Conservation (phyloP, 2,329 filamentous ascomycete species). For the Penicillium sp. region DNA sequence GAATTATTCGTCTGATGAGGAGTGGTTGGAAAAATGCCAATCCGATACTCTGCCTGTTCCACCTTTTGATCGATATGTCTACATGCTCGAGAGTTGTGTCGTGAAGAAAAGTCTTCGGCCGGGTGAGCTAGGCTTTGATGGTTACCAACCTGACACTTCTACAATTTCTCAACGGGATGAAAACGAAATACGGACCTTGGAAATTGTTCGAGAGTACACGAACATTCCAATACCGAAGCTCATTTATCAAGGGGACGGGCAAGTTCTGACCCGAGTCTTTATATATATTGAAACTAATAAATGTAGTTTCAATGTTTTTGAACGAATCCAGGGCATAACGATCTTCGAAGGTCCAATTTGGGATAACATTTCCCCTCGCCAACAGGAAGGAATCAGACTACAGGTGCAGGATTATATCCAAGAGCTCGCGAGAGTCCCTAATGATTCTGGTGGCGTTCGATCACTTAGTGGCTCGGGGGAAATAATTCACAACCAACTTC, state of each 20-base stretch:
- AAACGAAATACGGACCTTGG: slow-evolving; percentile 1
- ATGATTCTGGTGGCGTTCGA: slow-evolving; percentile 1
- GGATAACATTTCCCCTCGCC: slow-evolving; percentile 2
- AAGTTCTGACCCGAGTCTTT: not conserved
- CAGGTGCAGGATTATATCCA: slow-evolving; percentile 5
- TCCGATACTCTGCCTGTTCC: slow-evolving; percentile 3
- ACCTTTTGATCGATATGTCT: slow-evolving; percentile 5
- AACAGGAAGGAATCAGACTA: slow-evolving; percentile 5
- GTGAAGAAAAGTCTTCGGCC: slow-evolving; percentile 4
- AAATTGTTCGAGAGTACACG: not conserved
- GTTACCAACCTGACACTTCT: slow-evolving; percentile 1
- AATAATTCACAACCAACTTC: slow-evolving; percentile 3
- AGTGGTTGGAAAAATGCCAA: slow-evolving; percentile 3
- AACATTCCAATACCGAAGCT: slow-evolving; percentile 1
- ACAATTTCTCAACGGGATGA: slow-evolving; percentile 3
- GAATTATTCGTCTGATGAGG: slow-evolving; percentile 1
- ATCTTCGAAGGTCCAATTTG: slow-evolving; percentile 3
- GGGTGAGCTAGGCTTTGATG: slow-evolving; percentile 5
- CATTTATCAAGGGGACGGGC: slow-evolving; percentile 3
- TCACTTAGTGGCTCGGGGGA: slow-evolving; percentile 1
- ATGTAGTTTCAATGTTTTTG: slow-evolving; percentile 4
- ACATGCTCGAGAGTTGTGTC: slow-evolving; percentile 2
- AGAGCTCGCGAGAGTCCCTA: slow-evolving; percentile 3
- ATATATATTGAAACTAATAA: not conserved
- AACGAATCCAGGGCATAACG: slow-evolving; percentile 3